Evolutionary conservation across 2,329 filamentous ascomycete genomes (phyloP).

Genomic region (Clonostachys chloroleuca): DNA sequence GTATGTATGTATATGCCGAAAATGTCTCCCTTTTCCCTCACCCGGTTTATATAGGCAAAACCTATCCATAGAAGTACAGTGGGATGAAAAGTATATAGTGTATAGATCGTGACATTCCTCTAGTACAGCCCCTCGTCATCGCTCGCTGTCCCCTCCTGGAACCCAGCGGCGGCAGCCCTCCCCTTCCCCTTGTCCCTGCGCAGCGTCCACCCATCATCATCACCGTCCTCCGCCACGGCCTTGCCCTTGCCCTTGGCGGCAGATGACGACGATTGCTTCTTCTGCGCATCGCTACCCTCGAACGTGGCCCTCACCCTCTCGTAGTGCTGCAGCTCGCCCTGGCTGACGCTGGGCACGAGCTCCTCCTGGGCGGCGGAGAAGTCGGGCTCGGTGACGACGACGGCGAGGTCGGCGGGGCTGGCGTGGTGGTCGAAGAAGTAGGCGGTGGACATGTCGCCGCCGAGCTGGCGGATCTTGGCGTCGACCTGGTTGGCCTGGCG

Average conservation of each 20-base stretch:
- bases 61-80: background rate
- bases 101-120: background rate
- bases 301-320: slow-evolving; percentile 79
- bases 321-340: slow-evolving; percentile 89
- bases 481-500: slow-evolving; percentile 83
- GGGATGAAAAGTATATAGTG: background rate
- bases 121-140: slow-evolving; percentile 56
- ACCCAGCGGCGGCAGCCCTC: slow-evolving; percentile 39
- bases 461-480: slow-evolving; percentile 67
- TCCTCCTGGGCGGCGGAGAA: slow-evolving; percentile 57
- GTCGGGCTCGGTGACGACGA: slow-evolving; percentile 85
- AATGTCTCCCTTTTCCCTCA: too few species aligned
- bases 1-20: too few species aligned
- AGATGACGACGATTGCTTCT: slow-evolving; percentile 30
- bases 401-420: slow-evolving; percentile 74
- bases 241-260: slow-evolving; percentile 23
- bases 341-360: slow-evolving; percentile 88
- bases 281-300: slow-evolving; percentile 52
- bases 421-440: slow-evolving; percentile 96
- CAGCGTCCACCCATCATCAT: slow-evolving; percentile 16
- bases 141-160: slow-evolving; percentile 48
- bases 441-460: slow-evolving; percentile 64
- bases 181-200: slow-evolving; percentile 47
- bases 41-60: too few species aligned
- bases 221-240: slow-evolving; percentile 22